A percentile compares a stretch with the other conserved stretches of the same genome.
These are phyloP conservation scores for Coemansia erecta DNA, from an alignment of 192 early-diverging fungal genomes.

Conservation along the genomic window DNA sequence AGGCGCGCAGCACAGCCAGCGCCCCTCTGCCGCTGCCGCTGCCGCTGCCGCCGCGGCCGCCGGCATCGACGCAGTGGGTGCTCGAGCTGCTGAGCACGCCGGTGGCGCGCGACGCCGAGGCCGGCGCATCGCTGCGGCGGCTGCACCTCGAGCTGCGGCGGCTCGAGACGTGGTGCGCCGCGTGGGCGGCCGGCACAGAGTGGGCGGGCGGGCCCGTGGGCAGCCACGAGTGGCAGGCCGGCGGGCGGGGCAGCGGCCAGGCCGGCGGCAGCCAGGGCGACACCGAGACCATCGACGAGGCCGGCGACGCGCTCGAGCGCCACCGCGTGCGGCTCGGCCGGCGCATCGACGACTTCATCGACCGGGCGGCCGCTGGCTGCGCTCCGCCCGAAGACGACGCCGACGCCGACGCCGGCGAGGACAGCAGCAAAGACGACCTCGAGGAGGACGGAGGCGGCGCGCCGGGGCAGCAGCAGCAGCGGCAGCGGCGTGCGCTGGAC, in stretches of 20 bases:
- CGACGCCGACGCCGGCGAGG: too few species aligned
- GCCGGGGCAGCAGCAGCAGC: too few species aligned
- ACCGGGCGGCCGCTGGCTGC: not conserved
- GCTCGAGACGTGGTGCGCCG: conserved; percentile 37
- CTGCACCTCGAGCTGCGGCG: conserved; percentile 37
- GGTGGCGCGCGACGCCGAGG: conserved; percentile 25
- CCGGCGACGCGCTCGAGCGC: not conserved
- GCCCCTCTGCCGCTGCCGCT: too few species aligned
- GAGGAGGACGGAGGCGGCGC: too few species aligned
- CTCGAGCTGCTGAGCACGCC: conserved; percentile 46
- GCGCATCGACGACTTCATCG: conserved; percentile 35
- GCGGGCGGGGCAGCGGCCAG: not conserved
- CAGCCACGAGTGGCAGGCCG: not conserved
- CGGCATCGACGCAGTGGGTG: conserved; percentile 45
- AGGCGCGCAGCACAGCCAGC: conserved; percentile 1
- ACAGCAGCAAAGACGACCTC: too few species aligned
- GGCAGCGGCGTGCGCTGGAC: conserved; percentile 36
- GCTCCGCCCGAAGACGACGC: not conserved
- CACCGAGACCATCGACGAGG: too few species aligned
- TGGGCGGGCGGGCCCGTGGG: conserved; percentile 12
- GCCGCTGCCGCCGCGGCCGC: conserved; percentile 22
- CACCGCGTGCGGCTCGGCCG: conserved; percentile 31
- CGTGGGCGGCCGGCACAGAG: conserved; percentile 26
- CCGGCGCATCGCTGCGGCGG: conserved; percentile 16
- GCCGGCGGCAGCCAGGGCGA: not conserved